Percentiles rank a stretch among this genome's conserved stretches.
Conservation (phyloP, 2,329 filamentous ascomycete species). For the Fusarium sp. region DNA sequence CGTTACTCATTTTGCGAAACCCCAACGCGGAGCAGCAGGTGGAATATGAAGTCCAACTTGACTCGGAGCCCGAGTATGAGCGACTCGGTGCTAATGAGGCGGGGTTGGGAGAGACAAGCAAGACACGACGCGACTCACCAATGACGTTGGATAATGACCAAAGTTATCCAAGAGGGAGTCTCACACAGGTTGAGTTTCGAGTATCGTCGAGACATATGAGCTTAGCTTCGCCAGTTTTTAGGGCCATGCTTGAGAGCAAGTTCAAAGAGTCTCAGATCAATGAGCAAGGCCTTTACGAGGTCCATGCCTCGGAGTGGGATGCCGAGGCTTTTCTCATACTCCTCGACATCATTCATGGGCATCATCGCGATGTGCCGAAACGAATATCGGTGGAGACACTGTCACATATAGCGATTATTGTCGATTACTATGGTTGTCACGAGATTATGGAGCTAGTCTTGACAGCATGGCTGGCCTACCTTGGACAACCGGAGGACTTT, state of each 20-base stretch:
- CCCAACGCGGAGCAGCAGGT: slow-evolving; percentile 9
- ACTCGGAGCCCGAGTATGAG: slow-evolving; percentile 30
- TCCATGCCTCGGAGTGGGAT: slow-evolving; percentile 45
- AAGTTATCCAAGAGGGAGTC: slow-evolving; percentile 6
- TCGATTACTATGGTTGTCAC: slow-evolving; percentile 50
- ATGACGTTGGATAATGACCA: slow-evolving; percentile 25
- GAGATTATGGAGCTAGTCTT: slow-evolving; percentile 42
- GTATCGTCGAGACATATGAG: slow-evolving; percentile 35
- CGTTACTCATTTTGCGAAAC: slow-evolving; percentile 17
- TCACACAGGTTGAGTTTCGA: slow-evolving; percentile 15
- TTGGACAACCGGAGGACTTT: slow-evolving; percentile 5
- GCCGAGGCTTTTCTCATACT: slow-evolving; percentile 46
- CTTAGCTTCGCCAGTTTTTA: slow-evolving; percentile 32
- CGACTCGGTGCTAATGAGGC: slow-evolving; percentile 7
- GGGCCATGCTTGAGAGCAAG: slow-evolving; percentile 24
- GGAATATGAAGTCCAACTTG: slow-evolving; percentile 5
- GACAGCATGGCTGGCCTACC: slow-evolving; percentile 15
- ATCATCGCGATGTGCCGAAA: slow-evolving; percentile 39
- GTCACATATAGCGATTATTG: slow-evolving; percentile 46
- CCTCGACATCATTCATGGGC: slow-evolving; percentile 49
- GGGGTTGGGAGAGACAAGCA: slow-evolving; percentile 13
- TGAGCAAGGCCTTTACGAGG: slow-evolving; percentile 14
- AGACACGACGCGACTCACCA: slow-evolving; percentile 18
- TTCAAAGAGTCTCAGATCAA: slow-evolving; percentile 21
- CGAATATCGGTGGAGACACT: slow-evolving; percentile 40